Evolutionary conservation across 2,329 filamentous ascomycete species (phyloP).

Genomic region (Hypoxylon sp.): DNA sequence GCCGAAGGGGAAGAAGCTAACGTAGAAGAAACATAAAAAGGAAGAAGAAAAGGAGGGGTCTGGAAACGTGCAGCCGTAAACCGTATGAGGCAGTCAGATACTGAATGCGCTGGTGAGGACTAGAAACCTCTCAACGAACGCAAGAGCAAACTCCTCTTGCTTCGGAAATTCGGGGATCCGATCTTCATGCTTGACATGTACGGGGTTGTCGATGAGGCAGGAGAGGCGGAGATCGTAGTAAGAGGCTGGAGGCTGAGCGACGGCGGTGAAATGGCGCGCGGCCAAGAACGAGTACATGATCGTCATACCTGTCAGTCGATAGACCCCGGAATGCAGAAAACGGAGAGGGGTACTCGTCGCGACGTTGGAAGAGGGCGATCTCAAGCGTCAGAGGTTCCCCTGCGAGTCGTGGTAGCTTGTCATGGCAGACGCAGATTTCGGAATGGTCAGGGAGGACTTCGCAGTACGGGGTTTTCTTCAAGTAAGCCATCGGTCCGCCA

Average conservation of each 20-base stretch:
- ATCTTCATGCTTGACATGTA: slow-evolving; percentile 5
- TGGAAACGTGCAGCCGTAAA: slow-evolving; percentile 9
- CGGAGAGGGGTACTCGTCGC: not conserved
- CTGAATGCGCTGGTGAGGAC: no score
- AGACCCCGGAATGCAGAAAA: not conserved
- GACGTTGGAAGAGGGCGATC: slow-evolving; percentile 18
- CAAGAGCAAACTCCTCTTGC: no score
- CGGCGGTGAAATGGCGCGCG: slow-evolving; percentile 17
- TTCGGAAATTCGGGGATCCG: slow-evolving; percentile 25
- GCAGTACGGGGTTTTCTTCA: slow-evolving; percentile 13
- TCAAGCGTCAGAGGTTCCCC: no score
- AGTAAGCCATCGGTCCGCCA: slow-evolving; percentile 3
- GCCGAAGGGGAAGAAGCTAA: slow-evolving; percentile 7
- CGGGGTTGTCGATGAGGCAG: slow-evolving; percentile 2
- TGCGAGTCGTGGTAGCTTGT: slow-evolving; percentile 9
- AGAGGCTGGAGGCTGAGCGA: slow-evolving; percentile 30
- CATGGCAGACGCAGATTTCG: slow-evolving; percentile 11
- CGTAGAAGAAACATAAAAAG: no score
- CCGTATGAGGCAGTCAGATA: slow-evolving; percentile 13
- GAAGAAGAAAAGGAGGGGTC: no score
- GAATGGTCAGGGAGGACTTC: slow-evolving; percentile 18
- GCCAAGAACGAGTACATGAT: slow-evolving; percentile 5
- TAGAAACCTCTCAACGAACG: no score
- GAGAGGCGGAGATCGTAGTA: slow-evolving; percentile 21
- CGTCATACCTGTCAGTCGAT: slow-evolving; percentile 9